Evolutionary conservation across 2,329 filamentous ascomycete genomes (phyloP).

Genomic region (Cordyceps cateniannulata): DNA sequence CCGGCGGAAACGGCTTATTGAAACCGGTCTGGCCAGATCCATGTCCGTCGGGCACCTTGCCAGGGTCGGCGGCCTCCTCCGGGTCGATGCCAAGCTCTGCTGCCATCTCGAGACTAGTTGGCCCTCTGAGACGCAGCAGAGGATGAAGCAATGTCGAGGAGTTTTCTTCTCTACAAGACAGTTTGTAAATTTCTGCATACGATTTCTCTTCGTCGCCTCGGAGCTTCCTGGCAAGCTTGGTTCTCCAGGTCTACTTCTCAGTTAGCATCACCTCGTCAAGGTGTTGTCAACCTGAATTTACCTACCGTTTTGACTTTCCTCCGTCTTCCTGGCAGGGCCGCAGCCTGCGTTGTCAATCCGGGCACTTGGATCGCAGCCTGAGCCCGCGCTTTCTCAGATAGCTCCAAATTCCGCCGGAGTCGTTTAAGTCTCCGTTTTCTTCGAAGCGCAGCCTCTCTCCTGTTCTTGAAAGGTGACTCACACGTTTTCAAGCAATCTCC

Average conservation of each 20-base stretch:
- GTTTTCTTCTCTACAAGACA: slow-evolving; percentile 28
- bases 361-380: too few relatives aligned
- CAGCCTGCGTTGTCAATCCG: too few relatives aligned
- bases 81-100: background rate
- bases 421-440: background rate
- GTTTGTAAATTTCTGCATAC: slow-evolving; percentile 16
- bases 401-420: background rate
- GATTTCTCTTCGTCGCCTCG: accelerated
- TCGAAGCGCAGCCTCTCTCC: background rate
- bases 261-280: background rate
- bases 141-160: slow-evolving; percentile 15
- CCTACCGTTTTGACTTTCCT: background rate
- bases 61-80: too few relatives aligned
- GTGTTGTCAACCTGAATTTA: too few relatives aligned
- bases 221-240: background rate
- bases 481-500: background rate
- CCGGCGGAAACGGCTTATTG: background rate
- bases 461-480: background rate
- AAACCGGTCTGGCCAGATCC: background rate
- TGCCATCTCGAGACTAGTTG: background rate
- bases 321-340: too few relatives aligned
- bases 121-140: background rate
- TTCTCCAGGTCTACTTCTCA: background rate
- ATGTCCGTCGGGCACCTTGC: background rate
- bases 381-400: too few relatives aligned